Percentiles rank a stretch among this genome's conserved stretches.
phyloP scores from a whole-genome alignment of 2,329 filamentous ascomycete genomes.

The Biscogniauxia sp. region DNA sequence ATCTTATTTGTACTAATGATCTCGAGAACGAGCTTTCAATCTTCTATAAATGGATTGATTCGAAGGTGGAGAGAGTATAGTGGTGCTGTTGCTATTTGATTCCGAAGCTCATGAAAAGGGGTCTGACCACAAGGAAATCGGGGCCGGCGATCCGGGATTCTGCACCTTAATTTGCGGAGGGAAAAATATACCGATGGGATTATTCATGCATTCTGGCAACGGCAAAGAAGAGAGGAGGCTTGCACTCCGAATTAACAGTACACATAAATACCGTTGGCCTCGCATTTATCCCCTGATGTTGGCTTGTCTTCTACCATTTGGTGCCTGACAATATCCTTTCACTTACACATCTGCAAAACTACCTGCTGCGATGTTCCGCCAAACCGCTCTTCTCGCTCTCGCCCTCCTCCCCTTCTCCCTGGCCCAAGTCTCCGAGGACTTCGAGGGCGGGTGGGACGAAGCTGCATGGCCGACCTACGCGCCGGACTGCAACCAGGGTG shows the following conservation, averaged over 20 bases:
- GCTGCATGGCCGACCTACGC: constrained; percentile 59
- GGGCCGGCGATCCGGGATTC: constrained; percentile 15
- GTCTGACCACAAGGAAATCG: constrained; percentile 5
- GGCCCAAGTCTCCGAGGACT: constrained; percentile 54
- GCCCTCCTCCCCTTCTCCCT: constrained; percentile 46
- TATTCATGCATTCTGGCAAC: constrained; percentile 3
- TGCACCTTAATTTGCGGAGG: constrained; percentile 11
- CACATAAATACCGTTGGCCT: constrained; percentile 27
- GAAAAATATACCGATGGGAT: constrained; percentile 9
- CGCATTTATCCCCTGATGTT: constrained; percentile 11
- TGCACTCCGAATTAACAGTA: constrained; percentile 18
- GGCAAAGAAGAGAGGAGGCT: constrained; percentile 12
- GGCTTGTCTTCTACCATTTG: constrained; percentile 4
- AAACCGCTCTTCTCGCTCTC: constrained; percentile 44
- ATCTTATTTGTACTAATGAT: not conserved
- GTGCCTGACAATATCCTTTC: not conserved
- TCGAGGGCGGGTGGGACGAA: constrained; percentile 58
- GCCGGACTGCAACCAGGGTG: constrained; percentile 58
- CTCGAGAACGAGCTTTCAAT: not conserved
- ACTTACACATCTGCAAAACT: constrained; percentile 1
- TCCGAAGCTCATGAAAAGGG: not conserved
- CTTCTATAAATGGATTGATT: not conserved
- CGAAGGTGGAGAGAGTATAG: not conserved
- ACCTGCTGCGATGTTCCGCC: constrained; percentile 38
- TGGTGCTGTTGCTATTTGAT: not conserved